A percentile compares a stretch with the other conserved stretches of the same genome.
Evolutionary conservation across 352 stramenopile species (phyloP).

Genomic region (Blastocystis sp.): DNA sequence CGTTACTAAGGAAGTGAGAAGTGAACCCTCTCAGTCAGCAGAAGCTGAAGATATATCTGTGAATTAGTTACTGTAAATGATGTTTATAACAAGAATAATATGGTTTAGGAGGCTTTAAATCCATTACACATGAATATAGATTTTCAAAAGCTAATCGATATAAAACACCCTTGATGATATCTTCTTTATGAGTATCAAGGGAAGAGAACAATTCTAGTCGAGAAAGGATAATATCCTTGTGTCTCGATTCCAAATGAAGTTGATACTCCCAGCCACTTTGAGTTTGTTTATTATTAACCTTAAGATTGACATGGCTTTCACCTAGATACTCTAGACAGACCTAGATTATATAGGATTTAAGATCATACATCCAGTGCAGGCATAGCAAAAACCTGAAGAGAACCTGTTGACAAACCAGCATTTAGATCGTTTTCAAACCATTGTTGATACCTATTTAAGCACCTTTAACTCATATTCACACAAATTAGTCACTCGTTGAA

Average conservation of each 20-base stretch:
- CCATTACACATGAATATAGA: background rate
- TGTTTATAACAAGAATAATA: too few species aligned
- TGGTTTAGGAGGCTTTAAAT: too few species aligned
- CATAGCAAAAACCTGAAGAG: background rate
- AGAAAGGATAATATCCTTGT: background rate
- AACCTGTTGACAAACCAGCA: background rate
- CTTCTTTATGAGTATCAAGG: background rate
- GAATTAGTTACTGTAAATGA: too few species aligned
- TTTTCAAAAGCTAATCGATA: background rate
- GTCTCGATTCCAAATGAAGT: background rate
- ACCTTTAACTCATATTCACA: background rate
- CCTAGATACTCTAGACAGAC: background rate
- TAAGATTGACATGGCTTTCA: background rate
- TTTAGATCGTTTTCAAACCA: slow-evolving; percentile 12
- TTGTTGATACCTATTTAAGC: background rate
- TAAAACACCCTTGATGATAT: background rate
- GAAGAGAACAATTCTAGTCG: background rate
- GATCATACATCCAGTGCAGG: background rate
- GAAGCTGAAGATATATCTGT: background rate
- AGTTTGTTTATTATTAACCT: too few species aligned
- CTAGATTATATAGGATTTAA: background rate
- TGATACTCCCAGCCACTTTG: background rate
- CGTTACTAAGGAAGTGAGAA: background rate
- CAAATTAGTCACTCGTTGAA: background rate
- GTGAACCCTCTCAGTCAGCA: background rate